phyloP scores from a whole-genome alignment of 2,329 filamentous ascomycete genomes.

The Fusarium udum region DNA sequence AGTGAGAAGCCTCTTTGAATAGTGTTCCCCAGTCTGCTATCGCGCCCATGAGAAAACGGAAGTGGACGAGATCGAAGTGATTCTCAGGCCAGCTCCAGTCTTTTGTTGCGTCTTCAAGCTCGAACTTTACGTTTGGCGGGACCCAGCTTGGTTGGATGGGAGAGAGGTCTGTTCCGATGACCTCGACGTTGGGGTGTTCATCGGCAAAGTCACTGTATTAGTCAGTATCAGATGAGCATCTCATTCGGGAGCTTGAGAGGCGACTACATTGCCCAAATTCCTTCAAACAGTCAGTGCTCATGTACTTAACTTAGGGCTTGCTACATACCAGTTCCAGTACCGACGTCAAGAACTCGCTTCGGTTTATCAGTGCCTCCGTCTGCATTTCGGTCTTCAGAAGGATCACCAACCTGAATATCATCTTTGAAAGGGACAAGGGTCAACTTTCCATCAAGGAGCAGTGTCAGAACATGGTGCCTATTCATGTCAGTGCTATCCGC shows the following conservation, averaged over 20 bases:
- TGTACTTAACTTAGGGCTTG: rapidly evolving
- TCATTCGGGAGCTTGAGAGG: rapidly evolving
- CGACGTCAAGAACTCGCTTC: background rate
- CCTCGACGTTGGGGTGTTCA: background rate
- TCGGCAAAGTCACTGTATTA: background rate
- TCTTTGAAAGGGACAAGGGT: background rate
- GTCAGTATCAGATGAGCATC: rapidly evolving
- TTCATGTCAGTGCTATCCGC: background rate
- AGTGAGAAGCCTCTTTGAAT: background rate
- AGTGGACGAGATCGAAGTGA: background rate
- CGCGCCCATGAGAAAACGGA: background rate
- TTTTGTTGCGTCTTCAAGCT: background rate
- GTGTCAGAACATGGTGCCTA: background rate
- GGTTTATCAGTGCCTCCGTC: rapidly evolving
- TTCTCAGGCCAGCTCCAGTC: background rate
- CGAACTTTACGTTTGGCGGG: background rate
- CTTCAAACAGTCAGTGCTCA: background rate
- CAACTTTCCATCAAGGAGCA: background rate
- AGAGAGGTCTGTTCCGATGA: background rate
- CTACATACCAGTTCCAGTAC: background rate
- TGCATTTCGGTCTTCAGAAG: rapidly evolving
- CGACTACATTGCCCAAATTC: background rate
- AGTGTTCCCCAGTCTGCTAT: background rate
- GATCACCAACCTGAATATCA: background rate
- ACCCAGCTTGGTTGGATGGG: background rate